Base-by-base conservation (phyloP, 208 protist species). In the Crithidia brevicula region DNA sequence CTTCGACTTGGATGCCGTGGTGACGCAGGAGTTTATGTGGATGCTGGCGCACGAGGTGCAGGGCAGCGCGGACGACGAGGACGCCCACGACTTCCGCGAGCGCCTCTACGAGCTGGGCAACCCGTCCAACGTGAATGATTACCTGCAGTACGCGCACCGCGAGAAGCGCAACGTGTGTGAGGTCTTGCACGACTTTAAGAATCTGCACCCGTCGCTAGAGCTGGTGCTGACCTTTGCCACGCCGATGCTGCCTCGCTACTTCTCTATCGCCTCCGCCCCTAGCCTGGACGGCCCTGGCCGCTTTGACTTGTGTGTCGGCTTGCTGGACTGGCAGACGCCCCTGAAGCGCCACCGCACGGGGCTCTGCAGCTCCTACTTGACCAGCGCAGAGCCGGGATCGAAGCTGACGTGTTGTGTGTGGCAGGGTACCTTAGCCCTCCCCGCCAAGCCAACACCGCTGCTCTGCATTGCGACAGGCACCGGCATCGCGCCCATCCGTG, bases 131-230 rank as follows among this genome's bases (percentile, higher is more conserved):
- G 58, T 85, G 23, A 80, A 85, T 67, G 88, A 91, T 27, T 96
- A 89, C 64, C 78, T 95, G 34, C 64, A 72, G 31, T 96, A 96
- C 67, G 78, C 79, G 22, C 75, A 95, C 66, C 84, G 88, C 23
- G 92, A 96, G 73, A 96, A 96, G 73, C 82, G 92, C 34, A 96
- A 93, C 70, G 67, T 92, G 16, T 83, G 85, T 30, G 92, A 96
- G 74, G 89, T 96, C n/a, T 74, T 96, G 28, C 70, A 77, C 45
- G 92, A 96, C 77, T 96, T 94, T 64, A 67, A 66, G 23, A 36
- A 66, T 13, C 54, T 93, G 45, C 74, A 65, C 8, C 84, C 83
- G 8, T 76, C 82, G 23, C 79, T 96, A 45, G 80, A 72, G 22
- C 18, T 79, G 25, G 40, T 96, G 15, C 75, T 96, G 4, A 86